A percentile compares a stretch with the other conserved stretches of the same genome.
These are phyloP conservation scores for Blyttiomyces sp. DNA, from an alignment of 371 early-diverging fungal genomes.

Conservation along the genomic window DNA sequence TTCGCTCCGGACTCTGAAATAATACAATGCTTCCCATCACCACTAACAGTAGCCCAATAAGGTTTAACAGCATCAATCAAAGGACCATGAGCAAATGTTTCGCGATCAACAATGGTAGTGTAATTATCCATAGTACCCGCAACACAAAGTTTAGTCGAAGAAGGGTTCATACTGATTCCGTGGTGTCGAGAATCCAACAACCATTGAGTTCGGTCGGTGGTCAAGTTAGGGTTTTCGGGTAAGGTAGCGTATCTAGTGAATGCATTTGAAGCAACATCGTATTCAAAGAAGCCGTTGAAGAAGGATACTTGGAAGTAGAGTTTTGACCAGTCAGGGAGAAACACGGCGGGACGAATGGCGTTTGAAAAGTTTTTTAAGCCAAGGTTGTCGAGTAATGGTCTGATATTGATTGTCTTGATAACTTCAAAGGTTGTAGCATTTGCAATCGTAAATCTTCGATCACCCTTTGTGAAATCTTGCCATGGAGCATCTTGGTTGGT, in stretches of 20 bases:
- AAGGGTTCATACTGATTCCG: constrained; percentile 20
- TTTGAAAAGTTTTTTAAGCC: constrained; percentile 6
- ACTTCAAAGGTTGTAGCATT: background rate
- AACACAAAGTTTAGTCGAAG: constrained; percentile 13
- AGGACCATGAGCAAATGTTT: background rate
- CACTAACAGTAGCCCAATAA: constrained; percentile 21
- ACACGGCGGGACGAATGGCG: constrained; percentile 21
- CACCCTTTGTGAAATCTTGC: constrained; percentile 16
- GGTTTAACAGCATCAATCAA: constrained; percentile 12
- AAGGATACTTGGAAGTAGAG: constrained; percentile 24
- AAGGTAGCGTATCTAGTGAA: constrained; percentile 6
- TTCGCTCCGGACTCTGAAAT: constrained; percentile 17
- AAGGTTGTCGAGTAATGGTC: constrained; percentile 3
- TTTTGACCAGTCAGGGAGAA: constrained; percentile 6
- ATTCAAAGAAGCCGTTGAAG: constrained; percentile 25
- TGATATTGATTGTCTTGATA: constrained; percentile 18
- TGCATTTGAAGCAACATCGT: constrained; percentile 12
- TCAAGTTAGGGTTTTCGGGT: constrained; percentile 19
- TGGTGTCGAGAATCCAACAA: constrained; percentile 20
- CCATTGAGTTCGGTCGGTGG: constrained; percentile 19
- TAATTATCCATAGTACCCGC: constrained; percentile 22
- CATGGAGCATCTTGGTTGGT: constrained; percentile 5
- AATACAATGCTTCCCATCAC: constrained; percentile 18
- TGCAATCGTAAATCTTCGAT: constrained; percentile 19
- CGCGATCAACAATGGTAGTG: constrained; percentile 14